phyloP scores from a whole-genome alignment of 495 filamentous ascomycete species.

The Aspergillus panamensis region DNA sequence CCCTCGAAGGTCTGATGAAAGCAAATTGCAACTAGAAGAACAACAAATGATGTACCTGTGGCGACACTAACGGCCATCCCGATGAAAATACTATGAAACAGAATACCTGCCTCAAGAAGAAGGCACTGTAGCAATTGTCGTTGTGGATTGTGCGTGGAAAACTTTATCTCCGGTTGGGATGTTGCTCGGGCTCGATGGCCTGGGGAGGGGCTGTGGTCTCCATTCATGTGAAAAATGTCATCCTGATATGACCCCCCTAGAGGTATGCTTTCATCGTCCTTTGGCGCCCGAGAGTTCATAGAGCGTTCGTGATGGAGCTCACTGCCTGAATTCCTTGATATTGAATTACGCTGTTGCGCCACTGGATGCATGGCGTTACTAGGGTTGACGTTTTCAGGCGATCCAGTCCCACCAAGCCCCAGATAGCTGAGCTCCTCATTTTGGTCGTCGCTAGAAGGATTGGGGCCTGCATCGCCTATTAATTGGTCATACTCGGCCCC shows the following conservation, averaged over 20 bases:
- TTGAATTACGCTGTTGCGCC: conserved; percentile 8
- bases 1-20: conserved; percentile 87
- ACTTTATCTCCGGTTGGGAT: conserved; percentile 20
- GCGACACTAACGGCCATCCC: conserved; percentile 86
- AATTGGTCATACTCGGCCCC: conserved; percentile 45
- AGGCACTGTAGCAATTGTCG: conserved; percentile 73
- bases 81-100: conserved; percentile 87
- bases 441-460: conserved; percentile 21
- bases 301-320: conserved; percentile 9
- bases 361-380: conserved; percentile 14
- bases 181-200: conserved; percentile 18
- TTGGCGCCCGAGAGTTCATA: not conserved
- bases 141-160: conserved; percentile 41
- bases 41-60: conserved; percentile 70
- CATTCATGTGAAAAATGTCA: conserved; percentile 14
- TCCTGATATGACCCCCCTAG: conserved; percentile 32
- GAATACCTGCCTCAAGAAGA: conserved; percentile 77
- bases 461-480: conserved; percentile 31
- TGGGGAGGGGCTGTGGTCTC: conserved; percentile 3
- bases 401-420: conserved; percentile 22
- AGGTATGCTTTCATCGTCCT: conserved; percentile 23
- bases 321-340: conserved; percentile 6
- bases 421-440: conserved; percentile 22
- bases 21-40: conserved; percentile 75
- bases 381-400: conserved; percentile 26